These are phyloP conservation scores for Exophiala lecanii-corni DNA, from an alignment of 2,329 filamentous ascomycete species.

Conservation along the genomic window DNA sequence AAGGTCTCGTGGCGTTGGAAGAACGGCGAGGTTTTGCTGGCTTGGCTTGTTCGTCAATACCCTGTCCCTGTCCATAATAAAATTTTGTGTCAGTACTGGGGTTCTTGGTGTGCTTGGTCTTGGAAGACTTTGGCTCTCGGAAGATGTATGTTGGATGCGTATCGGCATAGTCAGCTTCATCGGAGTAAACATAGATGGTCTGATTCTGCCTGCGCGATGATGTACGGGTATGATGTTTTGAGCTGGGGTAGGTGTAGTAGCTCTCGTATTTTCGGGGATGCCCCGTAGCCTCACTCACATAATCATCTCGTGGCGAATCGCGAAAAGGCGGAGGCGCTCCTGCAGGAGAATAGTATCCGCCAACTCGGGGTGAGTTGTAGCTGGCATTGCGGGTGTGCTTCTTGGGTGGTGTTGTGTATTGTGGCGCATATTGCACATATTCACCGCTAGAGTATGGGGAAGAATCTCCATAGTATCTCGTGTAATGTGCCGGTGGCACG, in stretches of 20 bases:
- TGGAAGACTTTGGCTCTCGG: slow-evolving; percentile 43
- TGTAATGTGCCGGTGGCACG: slow-evolving; percentile 25
- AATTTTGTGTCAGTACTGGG: slow-evolving; percentile 48
- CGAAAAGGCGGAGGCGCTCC: slow-evolving; percentile 44
- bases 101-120: slow-evolving; percentile 40
- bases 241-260: slow-evolving; percentile 48
- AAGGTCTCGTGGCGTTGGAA: slow-evolving; percentile 47
- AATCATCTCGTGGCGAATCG: slow-evolving; percentile 48
- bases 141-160: slow-evolving; percentile 43
- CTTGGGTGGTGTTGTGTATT: slow-evolving; percentile 39
- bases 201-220: slow-evolving; percentile 42
- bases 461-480: slow-evolving; percentile 33
- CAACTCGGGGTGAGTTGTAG: slow-evolving; percentile 38
- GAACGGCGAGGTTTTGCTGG: slow-evolving; percentile 48
- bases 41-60: slow-evolving; percentile 52
- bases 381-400: slow-evolving; percentile 56
- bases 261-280: slow-evolving; percentile 30
- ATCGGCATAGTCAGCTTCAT: slow-evolving; percentile 54
- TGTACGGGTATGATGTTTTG: slow-evolving; percentile 34
- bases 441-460: slow-evolving; percentile 26
- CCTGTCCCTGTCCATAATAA: slow-evolving; percentile 51
- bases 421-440: slow-evolving; percentile 27
- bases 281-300: slow-evolving; percentile 61
- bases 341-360: slow-evolving; percentile 39
- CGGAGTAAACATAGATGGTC: slow-evolving; percentile 49